These are phyloP conservation scores for Trematosphaeria pertusa DNA, from an alignment of 2,329 filamentous ascomycete species.

Conservation along the genomic window DNA sequence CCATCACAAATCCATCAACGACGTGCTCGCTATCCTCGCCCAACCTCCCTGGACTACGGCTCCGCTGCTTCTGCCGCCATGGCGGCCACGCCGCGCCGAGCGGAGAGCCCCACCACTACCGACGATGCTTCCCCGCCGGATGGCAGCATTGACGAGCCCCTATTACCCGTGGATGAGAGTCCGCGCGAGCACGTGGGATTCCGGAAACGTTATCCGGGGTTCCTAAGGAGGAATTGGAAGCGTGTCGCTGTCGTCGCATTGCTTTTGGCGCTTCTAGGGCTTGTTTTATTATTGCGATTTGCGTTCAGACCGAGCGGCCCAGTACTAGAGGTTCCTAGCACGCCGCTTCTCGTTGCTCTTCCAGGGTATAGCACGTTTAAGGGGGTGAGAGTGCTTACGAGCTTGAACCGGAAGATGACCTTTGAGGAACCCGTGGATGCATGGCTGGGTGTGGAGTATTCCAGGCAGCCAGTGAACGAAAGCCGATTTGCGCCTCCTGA, in stretches of 20 bases:
- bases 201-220: neutral
- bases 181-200: too few species aligned
- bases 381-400: slow-evolving; percentile 48
- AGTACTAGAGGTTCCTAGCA: slow-evolving; percentile 6
- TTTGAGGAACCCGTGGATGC: slow-evolving; percentile 52
- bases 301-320: neutral
- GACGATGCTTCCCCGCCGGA: neutral
- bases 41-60: neutral
- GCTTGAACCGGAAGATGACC: slow-evolving; percentile 36
- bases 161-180: neutral
- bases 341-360: slow-evolving; percentile 37
- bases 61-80: neutral
- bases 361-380: slow-evolving; percentile 52
- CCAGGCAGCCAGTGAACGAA: slow-evolving; percentile 50
- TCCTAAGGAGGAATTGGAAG: neutral
- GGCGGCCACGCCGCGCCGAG: too few species aligned
- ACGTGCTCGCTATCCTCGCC: neutral
- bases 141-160: neutral
- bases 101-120: neutral
- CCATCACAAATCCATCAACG: too few species aligned
- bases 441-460: slow-evolving; percentile 59
- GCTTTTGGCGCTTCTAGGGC: neutral
- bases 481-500: slow-evolving; percentile 51
- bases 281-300: neutral
- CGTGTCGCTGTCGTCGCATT: neutral